Base-by-base conservation (phyloP, 2,329 filamentous ascomycete species). In the Calcarisporium arbuscula region DNA sequence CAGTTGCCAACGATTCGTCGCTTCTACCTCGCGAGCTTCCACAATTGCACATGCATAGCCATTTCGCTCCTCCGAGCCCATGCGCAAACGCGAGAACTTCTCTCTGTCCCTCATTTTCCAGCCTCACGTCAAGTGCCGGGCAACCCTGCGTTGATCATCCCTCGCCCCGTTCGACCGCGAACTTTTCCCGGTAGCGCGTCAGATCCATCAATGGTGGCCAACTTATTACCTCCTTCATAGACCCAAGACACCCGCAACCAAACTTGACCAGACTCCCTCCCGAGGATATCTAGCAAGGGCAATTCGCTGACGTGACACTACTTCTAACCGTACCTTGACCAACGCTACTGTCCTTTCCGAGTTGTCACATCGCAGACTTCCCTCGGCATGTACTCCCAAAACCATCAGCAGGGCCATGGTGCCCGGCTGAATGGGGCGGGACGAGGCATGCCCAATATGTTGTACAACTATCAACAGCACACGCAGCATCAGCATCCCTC, bases 381-480 rank as follows among this genome's bases (percentile, higher is more conserved):
- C 47, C 35, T 46, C 60, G 70, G 71, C 58, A 88, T 88, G 83
- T 88, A 82, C 69, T 78, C 77, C 54, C 80, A 85, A 60, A 71
- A 70, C 55, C 79, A 74, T 57, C 79, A 84, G 56, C 79, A 81
- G 64, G 77, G 78, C 57, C 83, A 86, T 57, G 80, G 80, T 65
- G 75, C 74, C 63, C 80, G 85, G 63, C 74, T 87, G 61, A 88
- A 87, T 54, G 60, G 60, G 63, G 57, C 56, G 41, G 60, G 60
- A 20, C 57, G 60, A 44, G 82, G 81, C 50, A 77, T 77, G 43
- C 72, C 74, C 19, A 70, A 68, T 43, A 68, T 87, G 65, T 71
- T 81, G 52, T 85, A 85, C 62, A 80, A 76, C 54, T 85, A 75
- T 49, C 77, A 80, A 44, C 77, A 73, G 43, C 71, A 81, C 43